These are phyloP conservation scores for Euphorbia pulcherrima DNA, from an alignment of 345 rosid species.

Conservation along the genomic window DNA sequence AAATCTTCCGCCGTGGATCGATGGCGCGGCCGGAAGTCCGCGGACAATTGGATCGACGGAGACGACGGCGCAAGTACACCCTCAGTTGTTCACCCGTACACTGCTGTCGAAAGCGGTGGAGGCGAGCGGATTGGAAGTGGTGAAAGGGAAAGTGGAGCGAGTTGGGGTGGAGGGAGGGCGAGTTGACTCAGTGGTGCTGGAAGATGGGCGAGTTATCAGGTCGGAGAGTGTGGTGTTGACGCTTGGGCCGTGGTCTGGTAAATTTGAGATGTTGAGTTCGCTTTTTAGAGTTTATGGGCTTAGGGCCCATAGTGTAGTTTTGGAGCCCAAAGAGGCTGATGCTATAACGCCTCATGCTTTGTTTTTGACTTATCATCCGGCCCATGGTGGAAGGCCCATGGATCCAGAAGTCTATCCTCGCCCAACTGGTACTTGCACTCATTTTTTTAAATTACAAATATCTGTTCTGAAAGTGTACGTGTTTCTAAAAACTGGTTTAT, in stretches of 20 bases:
- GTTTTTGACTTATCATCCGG: slow-evolving; percentile 47
- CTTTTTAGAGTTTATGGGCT: slow-evolving; percentile 67
- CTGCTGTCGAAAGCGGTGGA: slow-evolving; percentile 51
- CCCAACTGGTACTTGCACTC: slow-evolving; percentile 45
- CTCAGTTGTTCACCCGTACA: slow-evolving; percentile 63
- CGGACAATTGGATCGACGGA: slow-evolving; percentile 55
- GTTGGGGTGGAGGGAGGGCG: slow-evolving; percentile 46
- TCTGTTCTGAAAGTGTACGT: too few species aligned
- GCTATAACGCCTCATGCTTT: slow-evolving; percentile 71
- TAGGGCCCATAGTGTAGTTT: slow-evolving; percentile 68
- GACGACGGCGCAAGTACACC: slow-evolving; percentile 85
- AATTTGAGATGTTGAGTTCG: slow-evolving; percentile 53
- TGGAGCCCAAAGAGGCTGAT: slow-evolving; percentile 61
- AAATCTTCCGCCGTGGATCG: slow-evolving; percentile 64
- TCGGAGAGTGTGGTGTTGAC: slow-evolving; percentile 69
- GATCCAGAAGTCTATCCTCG: slow-evolving; percentile 89
- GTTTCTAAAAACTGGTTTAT: too few species aligned
- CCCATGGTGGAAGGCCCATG: slow-evolving; percentile 49
- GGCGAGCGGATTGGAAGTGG: slow-evolving; percentile 59
- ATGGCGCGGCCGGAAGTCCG: slow-evolving; percentile 49
- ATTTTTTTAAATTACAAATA: too few species aligned
- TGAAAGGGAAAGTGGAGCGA: slow-evolving; percentile 57
- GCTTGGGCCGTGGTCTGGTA: slow-evolving; percentile 84
- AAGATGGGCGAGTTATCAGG: slow-evolving; percentile 52
- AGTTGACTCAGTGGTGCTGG: slow-evolving; percentile 56